phyloP scores from a whole-genome alignment of 1,284 basidiomycete genomes.

The Apiotrichum veenhuisii region DNA sequence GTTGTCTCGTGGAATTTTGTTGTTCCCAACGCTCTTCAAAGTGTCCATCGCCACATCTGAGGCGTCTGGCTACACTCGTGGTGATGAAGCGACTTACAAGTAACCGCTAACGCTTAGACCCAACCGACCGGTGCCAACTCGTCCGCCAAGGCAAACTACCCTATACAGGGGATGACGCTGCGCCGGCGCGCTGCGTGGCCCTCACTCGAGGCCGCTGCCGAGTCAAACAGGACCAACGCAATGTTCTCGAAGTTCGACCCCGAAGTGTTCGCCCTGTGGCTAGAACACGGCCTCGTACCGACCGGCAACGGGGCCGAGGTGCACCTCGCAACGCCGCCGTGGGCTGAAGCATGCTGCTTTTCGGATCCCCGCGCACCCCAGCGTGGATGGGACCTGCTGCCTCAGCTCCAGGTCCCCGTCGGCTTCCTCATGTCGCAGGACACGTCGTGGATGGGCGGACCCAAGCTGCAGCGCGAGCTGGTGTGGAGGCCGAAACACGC shows the following conservation, averaged over 20 bases:
- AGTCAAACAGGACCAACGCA: constrained; percentile 37
- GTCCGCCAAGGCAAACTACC: constrained; percentile 51
- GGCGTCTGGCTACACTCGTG: too few relatives aligned
- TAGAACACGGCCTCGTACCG: constrained; percentile 58
- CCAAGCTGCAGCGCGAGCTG: constrained; percentile 13
- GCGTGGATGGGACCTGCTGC: constrained; percentile 35
- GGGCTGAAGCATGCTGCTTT: constrained; percentile 37
- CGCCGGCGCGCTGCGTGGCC: constrained; percentile 9
- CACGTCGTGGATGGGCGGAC: constrained; percentile 18
- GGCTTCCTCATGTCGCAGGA: constrained; percentile 37
- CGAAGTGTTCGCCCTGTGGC: constrained; percentile 62
- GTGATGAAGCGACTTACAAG: too few relatives aligned
- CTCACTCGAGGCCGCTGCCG: constrained; percentile 1
- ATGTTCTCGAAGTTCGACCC: constrained; percentile 53
- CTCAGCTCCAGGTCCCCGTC: constrained; percentile 28
- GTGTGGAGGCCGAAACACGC: constrained; percentile 26
- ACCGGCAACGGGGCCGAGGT: constrained; percentile 26
- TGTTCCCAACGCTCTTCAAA: too few relatives aligned
- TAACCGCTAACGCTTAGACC: constrained; percentile 1
- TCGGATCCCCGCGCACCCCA: constrained; percentile 25
- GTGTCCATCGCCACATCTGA: too few relatives aligned
- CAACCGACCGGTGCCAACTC: constrained; percentile 54
- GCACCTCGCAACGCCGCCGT: constrained; percentile 31
- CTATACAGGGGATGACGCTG: constrained; percentile 1
- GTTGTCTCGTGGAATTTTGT: too few relatives aligned